Percentiles rank a stretch among this genome's conserved stretches.
Conservation (phyloP, 176 grass and related monocot species). For the Microstegium vimineum region DNA sequence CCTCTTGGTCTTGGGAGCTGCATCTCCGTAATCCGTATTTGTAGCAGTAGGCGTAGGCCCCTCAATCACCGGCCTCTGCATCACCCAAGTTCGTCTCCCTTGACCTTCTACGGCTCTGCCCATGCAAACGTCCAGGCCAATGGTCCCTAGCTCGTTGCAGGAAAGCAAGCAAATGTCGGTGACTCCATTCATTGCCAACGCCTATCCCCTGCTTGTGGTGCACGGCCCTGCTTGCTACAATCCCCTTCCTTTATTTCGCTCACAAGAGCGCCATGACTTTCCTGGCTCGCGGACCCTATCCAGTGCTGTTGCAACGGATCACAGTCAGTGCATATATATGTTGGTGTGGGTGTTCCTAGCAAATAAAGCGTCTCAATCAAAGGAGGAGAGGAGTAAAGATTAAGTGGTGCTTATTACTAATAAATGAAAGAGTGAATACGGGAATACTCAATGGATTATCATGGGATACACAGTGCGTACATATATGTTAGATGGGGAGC, state of each 20-base stretch:
- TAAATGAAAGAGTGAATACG: too few relatives aligned
- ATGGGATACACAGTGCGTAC: too few relatives aligned
- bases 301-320: neutral
- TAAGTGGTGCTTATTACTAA: neutral
- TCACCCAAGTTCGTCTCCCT: constrained; percentile 1
- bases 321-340: neutral
- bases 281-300: neutral
- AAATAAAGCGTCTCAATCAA: neutral
- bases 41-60: neutral
- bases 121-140: neutral
- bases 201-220: neutral
- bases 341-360: neutral
- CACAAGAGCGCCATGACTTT: constrained; percentile 25
- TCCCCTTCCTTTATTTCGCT: neutral
- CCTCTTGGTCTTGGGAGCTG: neutral
- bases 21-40: neutral
- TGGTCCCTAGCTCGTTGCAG: constrained; percentile 7
- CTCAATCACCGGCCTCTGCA: neutral
- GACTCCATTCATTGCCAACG: constrained; percentile 10
- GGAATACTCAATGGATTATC: too few relatives aligned
- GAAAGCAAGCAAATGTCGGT: neutral
- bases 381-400: neutral
- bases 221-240: neutral
- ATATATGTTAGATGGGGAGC: too few relatives aligned
- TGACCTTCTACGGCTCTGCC: neutral